Evolutionary conservation across 345 rosid genomes (phyloP), one percentile per base, ranked within the genome.

Genomic region (Bruguiera parviflora): DNA sequence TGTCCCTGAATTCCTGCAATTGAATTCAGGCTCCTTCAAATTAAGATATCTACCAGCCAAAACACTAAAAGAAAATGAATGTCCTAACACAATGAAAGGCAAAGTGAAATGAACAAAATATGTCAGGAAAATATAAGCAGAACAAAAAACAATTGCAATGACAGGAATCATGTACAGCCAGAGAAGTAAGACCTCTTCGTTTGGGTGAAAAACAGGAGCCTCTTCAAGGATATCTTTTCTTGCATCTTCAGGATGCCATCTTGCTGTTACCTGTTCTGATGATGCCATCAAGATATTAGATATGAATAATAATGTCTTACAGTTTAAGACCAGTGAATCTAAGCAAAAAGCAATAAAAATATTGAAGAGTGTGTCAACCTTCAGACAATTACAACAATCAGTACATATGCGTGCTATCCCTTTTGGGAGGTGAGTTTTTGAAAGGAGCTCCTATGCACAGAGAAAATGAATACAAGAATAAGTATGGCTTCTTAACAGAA

Each of bases 1-100:
- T 83, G 73, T 87, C 92, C 66, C 58, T 65, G 55, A 89, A 89
- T 76, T 91, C 96, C 97, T 89, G 88, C 58, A n/a, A 53, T 73
- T 61, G 64, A 53, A 71, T 67, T 43, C 20, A 75, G 68, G 62
- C 70, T 68, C 62, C 52, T 63, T 73, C 60, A 74, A 29, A 64
- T 69, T 21, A 43, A 64, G 59, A 57, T 64, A 60, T 68, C 31
- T 24, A 61, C 46, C 53, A 58, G 31, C 46, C 58, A 47, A 66
- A 70, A 49, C 35, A 67, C 58, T 68, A 13, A 43, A 43, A 43
- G 49, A 43, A 43, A 43, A 43, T 43, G 19, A 43, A 43, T 1
- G 1, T 43, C 5, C 49, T 43, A 43, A 43, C 49, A 43, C 49
- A 43, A 13, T 43, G 18, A 43, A 43, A 43, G 18, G 16, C 16